phyloP scores from a whole-genome alignment of 148 eudicot species.

The Heliosperma pusillum region DNA sequence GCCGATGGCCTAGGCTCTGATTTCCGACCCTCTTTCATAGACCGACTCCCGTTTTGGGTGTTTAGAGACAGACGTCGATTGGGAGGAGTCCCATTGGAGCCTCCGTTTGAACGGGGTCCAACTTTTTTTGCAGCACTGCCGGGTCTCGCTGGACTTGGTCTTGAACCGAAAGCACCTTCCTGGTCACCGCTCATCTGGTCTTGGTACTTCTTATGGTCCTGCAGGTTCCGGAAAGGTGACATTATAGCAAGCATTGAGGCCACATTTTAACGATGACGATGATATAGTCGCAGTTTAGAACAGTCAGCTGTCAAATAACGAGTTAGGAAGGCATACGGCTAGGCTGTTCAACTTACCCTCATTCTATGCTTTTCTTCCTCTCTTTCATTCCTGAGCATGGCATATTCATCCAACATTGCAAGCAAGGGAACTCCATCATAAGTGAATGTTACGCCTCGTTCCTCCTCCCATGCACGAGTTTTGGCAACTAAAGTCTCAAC shows the following conservation, averaged over 20 bases:
- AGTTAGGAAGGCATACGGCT: too few relatives aligned
- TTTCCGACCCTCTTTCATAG: slow-evolving; percentile 66
- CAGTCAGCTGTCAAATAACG: too few relatives aligned
- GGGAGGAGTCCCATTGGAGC: slow-evolving; percentile 59
- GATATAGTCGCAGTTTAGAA: too few relatives aligned
- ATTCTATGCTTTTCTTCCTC: slow-evolving; percentile 93
- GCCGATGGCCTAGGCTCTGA: slow-evolving; percentile 57
- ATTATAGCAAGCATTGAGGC: background rate
- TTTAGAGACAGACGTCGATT: slow-evolving; percentile 63
- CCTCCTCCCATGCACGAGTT: slow-evolving; percentile 94
- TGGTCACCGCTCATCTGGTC: slow-evolving; percentile 65
- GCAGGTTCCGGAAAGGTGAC: slow-evolving; percentile 19
- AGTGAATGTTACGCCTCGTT: slow-evolving; percentile 61
- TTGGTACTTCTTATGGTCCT: slow-evolving; percentile 92
- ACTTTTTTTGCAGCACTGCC: slow-evolving; percentile 59
- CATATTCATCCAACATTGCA: slow-evolving; percentile 96
- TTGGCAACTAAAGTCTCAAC: slow-evolving; percentile 87
- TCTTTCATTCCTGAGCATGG: slow-evolving; percentile 90
- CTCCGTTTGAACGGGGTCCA: slow-evolving; percentile 85
- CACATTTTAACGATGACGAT: too few relatives aligned
- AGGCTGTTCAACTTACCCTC: slow-evolving; percentile 65
- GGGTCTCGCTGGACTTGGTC: slow-evolving; percentile 84
- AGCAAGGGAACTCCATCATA: slow-evolving; percentile 98
- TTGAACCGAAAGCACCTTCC: slow-evolving; percentile 61
- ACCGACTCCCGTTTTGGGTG: slow-evolving; percentile 61